Evolutionary conservation across 2,329 filamentous ascomycete genomes (phyloP).

Genomic region (Calonectria fujianensis): DNA sequence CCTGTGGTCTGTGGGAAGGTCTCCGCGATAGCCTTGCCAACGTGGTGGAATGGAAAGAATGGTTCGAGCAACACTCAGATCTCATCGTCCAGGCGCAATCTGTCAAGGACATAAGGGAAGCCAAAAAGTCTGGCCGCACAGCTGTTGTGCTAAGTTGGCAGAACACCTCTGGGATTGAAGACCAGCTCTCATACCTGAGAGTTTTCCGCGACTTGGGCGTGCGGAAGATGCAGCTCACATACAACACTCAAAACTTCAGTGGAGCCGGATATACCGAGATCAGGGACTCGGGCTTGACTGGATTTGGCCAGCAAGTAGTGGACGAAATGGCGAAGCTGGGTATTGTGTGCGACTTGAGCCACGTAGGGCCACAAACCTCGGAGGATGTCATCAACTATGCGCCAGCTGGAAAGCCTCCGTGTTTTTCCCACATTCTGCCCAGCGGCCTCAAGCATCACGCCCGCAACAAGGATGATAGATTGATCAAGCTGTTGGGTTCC

Average conservation of each 20-base stretch:
- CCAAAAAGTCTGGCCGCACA: constrained; percentile 60
- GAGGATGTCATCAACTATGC: constrained; percentile 61
- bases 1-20: constrained; percentile 63
- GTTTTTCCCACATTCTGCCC: constrained; percentile 63
- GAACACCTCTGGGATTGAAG: constrained; percentile 64
- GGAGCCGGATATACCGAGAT: constrained; percentile 63
- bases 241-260: constrained; percentile 65
- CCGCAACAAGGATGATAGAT: constrained; percentile 62
- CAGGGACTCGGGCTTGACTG: constrained; percentile 60
- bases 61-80: constrained; percentile 64
- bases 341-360: constrained; percentile 61
- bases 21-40: constrained; percentile 62
- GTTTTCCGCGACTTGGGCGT: constrained; percentile 64
- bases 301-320: constrained; percentile 59
- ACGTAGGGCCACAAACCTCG: constrained; percentile 59
- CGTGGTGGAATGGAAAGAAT: constrained; percentile 65
- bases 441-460: constrained; percentile 60
- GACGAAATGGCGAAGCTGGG: constrained; percentile 60
- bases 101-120: constrained; percentile 60
- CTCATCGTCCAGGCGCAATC: constrained; percentile 62
- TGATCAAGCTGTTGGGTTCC: constrained; percentile 60
- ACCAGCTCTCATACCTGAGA: constrained; percentile 61
- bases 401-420: constrained; percentile 61
- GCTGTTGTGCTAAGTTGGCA: constrained; percentile 64
- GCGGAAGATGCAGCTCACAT: constrained; percentile 65